Base-by-base conservation (phyloP, 129 eudicot genomes). In the Escallonia herrerae region DNA sequence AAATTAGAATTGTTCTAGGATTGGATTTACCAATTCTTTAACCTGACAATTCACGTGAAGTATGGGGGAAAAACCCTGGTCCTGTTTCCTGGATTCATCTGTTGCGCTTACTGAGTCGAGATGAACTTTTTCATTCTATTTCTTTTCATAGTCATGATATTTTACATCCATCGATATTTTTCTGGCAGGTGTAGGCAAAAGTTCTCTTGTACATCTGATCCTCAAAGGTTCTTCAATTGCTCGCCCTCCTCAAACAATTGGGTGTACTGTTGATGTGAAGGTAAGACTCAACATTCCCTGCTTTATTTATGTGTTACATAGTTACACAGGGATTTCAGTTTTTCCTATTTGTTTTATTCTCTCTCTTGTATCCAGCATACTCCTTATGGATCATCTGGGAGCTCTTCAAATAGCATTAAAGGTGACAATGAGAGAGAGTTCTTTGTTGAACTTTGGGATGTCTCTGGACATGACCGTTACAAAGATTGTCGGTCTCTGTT, bases 381-480 rank as follows among this genome's bases (percentile, higher is more conserved):
- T 48, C 86, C 96, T 12, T 86, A 86, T 68, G 95, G 96, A 74
- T 74, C 74, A 67, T 68, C 95, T 72, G 77, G 87, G 45, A 86
- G 96, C 80, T 86, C 96, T 60, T 93, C 96, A 45, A 86, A 57
- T 74, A 89, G 84, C 72, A 62, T 74, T 51, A 84, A 76, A 74
- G 96, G 95, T 33, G 96, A 93, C 69, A 56, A 70, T 10, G 99
- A 89, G 39, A 81, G 95, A 62, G 99, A 93, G 40, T 93, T 93
- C 76, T 93, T 93, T 63, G 67, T 93, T 64, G 99, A 93, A 81
- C 91, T 93, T 15, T 93, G 99, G 99, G 99, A 93, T 79, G 80
- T 93, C 33, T 93, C 96, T 11, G 99, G 99, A 56, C 96, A 93
- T 78, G 99, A 89, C 5, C 82, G 87, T 11, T 89, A 93, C 69